A percentile compares a stretch with the other conserved stretches of the same genome.
Evolutionary conservation across 2,329 filamentous ascomycete genomes (phyloP).

Genomic region (Xylogone sp.): DNA sequence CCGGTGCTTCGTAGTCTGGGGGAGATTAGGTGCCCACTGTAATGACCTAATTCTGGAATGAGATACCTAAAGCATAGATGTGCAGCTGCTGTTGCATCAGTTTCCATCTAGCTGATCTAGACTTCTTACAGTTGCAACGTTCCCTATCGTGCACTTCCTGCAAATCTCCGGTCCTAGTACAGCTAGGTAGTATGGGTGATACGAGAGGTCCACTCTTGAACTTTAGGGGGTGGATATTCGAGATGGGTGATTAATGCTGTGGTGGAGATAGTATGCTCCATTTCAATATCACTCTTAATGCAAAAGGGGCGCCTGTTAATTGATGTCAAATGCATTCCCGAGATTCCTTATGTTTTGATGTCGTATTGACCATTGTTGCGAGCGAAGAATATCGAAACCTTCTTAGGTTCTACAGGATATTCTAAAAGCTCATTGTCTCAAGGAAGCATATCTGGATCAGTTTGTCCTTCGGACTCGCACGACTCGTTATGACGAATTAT

Average conservation of each 20-base stretch:
- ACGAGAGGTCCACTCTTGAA: neutral
- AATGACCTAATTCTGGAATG: neutral
- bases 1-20: neutral
- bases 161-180: neutral
- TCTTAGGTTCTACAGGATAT: no score
- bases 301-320: neutral
- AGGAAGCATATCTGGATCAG: no score
- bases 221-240: neutral
- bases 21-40: neutral
- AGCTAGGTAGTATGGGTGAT: neutral
- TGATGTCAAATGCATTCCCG: neutral
- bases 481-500: no score
- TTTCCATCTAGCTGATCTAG: no score
- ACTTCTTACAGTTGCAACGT: neutral
- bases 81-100: no score
- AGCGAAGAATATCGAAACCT: no score
- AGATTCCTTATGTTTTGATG: neutral
- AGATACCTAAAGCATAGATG: neutral
- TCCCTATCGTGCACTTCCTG: neutral
- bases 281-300: neutral
- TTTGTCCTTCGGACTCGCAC: no score
- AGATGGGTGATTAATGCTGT: no score
- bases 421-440: no score
- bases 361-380: no score
- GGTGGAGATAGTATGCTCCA: no score